Base-by-base conservation (phyloP, 2,329 filamentous ascomycete species). In the Davidsoniella australis region DNA sequence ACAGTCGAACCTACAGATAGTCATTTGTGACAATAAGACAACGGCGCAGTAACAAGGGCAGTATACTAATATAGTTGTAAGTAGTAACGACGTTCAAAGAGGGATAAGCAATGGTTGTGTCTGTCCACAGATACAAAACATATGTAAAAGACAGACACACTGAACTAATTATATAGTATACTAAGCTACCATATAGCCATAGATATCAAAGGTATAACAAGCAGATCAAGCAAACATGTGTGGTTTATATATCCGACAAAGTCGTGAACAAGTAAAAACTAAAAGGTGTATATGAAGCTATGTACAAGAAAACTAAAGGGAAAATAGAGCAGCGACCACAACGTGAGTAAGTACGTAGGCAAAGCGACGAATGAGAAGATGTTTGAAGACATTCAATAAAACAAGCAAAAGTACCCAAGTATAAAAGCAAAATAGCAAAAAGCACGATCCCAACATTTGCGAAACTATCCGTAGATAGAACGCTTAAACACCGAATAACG, bases 231-330 rank as follows among this genome's bases (percentile, higher is more conserved):
- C 29, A 33, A 4, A 33, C 29, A 33, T 33, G 29, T 12, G 26
- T 12, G 12, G 29, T 33, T 33, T 5, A 33, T 12, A 12, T 33
- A 33, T 33, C 29, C 12, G 29, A 2, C 8, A 12, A 10, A 12
- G 29, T 9, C 29, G 29, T 33, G 18, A 18, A 42, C 16, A 17
- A 20, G 29, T 26, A 47, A 43, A 43, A 42, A 43, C 49, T 37
- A 46, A 50, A 50, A 41, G 41, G 39, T 48, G 45, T 49, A 51
- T 51, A 51, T 39, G 29, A 43, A 51, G 20, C 20, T 51, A 51
- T 51, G 12, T 51, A 47, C 39, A 48, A 39, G 45, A 24, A 40
- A 51, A 40, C n/a, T 41, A 36, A 45, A 47, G 5, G 29, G 29
- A 33, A 33, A 9, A 33, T 43, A 46, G 37, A 38, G 38, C 36